Base-by-base conservation (phyloP, 2,329 filamentous ascomycete species). In the Xylaria sp. region DNA sequence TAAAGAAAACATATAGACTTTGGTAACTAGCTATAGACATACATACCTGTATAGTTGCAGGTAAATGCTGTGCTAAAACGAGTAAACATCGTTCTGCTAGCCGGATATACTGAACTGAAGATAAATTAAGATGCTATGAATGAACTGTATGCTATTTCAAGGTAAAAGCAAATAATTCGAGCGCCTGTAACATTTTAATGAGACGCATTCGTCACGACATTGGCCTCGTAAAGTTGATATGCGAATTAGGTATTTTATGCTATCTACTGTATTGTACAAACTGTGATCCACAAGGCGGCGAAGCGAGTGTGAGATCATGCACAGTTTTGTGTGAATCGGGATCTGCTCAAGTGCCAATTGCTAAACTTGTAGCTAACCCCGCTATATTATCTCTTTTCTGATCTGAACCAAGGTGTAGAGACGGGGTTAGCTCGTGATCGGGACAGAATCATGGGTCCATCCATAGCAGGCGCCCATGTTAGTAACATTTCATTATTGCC, bases 251-350 rank as follows among this genome's bases (percentile, higher is more conserved):
- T 57, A 44, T 69, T 66, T 71, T 64, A 60, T 63, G 54, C 69
- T 71, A 71, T 71, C 69, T 71, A 71, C 59, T 66, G 23, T 69
- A 28, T 66, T 66, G 44, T 61, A 66, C 63, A 66, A 61, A 48
- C 32, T 56, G 44, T 15, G 25, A 48, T n/a, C 18, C 18, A 28
- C 39, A 34, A 64, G 20, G 51, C 23, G 18, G 52, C 59, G 23
- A 46, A 20, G 18, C 18, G 41, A n/a, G 15, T 7, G 32, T 13
- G 32, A 55, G 13, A 46, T 15, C 20, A 62, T 58, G 44, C n/a
- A 56, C 18, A 44, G 18, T 41, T 25, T 34, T 52, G 48, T 52
- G 12, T 62, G 41, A 63, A 61, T 13, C 23, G 23, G 39, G n/a
- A 46, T 13, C 18, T 12, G 44, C 37, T 50, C 50, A 48, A 52